Base-by-base conservation (phyloP, 257 asterid genomes). In the Cynanchum wilfordii region DNA sequence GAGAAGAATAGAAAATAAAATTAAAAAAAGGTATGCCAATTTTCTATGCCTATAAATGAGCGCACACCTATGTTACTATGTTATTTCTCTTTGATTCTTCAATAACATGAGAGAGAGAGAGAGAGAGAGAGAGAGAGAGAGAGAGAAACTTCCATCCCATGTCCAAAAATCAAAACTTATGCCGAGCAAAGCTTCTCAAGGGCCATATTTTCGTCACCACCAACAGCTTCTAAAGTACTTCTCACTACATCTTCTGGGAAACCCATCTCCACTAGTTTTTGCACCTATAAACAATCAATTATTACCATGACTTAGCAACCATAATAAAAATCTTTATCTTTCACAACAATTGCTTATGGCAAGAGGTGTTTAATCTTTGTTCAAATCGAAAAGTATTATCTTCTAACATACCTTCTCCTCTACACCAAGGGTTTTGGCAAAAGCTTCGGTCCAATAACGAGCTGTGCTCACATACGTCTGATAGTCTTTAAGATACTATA, bases 371-470 rank as follows among this genome's bases (percentile, higher is more conserved):
- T 33, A 33, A 33, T 33, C 36, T 4, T 33, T 30, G 36, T 30
- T 30, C 36, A 30, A 30, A 30, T 30, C 36, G 3, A 30, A 30
- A 30, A 30, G 36, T 30, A 30, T 30, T 30, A 30, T 30, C 36
- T 30, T 33, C 38, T 42, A 42, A 42, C 10, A 10, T 29, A 93
- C 97, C 96, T 94, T 94, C 81, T 92, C 99, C 77, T 86, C 99
- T 22, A 85, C 86, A 45, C 91, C 95, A 80, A 85, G 91, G 76
- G 87, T 72, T 86, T 78, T 91, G 49, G 99, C 98, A 88, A 89
- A 94, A 77, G 97, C 84, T 79, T 94, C 98, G 3, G 99, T 94
- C 99, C 99, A 94, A 82, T 94, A 90, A 59, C 97, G 97, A 81
- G 99, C 97, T 44, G 98, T 94, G 71, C 91, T 81, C 62, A 80